phyloP scores from a whole-genome alignment of 1,139 yeast species.

The Saccharomyces hybrid region DNA sequence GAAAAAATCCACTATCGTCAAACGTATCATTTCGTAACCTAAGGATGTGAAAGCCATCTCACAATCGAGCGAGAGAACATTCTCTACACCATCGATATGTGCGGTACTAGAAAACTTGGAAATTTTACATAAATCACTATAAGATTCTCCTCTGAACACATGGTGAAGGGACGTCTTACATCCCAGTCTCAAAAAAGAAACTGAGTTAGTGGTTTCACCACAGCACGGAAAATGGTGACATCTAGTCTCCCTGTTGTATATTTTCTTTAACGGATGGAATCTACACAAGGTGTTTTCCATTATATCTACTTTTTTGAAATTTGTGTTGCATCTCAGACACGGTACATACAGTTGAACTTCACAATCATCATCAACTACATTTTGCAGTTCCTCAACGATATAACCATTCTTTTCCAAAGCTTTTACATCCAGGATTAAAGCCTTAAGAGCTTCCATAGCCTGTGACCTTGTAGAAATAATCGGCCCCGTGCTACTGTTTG shows the following conservation, averaged over 20 bases:
- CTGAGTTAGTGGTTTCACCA: constrained; percentile 34
- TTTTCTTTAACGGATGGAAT: constrained; percentile 26
- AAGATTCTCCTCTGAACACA: constrained; percentile 56
- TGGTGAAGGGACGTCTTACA: constrained; percentile 55
- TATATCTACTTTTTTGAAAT: constrained; percentile 22
- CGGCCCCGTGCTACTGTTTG: constrained; percentile 6
- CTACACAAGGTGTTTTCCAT: constrained; percentile 25
- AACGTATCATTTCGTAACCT: constrained; percentile 80
- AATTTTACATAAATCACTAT: constrained; percentile 40
- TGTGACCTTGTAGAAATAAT: constrained; percentile 9
- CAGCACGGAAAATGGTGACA: constrained; percentile 29
- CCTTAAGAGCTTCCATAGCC: constrained; percentile 16
- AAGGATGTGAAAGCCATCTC: constrained; percentile 90
- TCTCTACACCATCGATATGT: constrained; percentile 25
- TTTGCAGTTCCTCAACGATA: constrained; percentile 11
- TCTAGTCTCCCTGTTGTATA: constrained; percentile 21
- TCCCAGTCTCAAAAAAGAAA: constrained; percentile 36
- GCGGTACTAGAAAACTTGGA: constrained; percentile 16
- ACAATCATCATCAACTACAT: constrained; percentile 3
- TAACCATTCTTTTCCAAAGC: constrained; percentile 23
- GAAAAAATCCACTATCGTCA: constrained; percentile 75
- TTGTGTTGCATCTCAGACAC: constrained; percentile 28
- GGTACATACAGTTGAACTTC: constrained; percentile 7
- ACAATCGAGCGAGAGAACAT: constrained; percentile 83
- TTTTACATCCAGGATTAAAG: constrained; percentile 15